Base-by-base conservation (phyloP, 345 rosid genomes). In the Lumnitzera littorea region DNA sequence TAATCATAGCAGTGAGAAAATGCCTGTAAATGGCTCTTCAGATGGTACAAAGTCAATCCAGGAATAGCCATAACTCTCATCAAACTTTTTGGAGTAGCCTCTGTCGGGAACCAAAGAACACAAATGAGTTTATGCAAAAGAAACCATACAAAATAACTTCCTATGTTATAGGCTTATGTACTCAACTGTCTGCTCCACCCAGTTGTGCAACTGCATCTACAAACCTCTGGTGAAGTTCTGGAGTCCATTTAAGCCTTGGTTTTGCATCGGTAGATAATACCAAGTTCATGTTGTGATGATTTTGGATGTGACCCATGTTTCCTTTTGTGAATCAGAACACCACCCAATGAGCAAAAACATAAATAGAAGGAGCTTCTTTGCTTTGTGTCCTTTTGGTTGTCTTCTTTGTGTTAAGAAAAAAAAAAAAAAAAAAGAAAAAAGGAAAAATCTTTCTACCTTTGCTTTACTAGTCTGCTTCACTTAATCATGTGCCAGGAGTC, bases 21-120 rank as follows among this genome's bases (percentile, higher is more conserved):
- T 70, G 77, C 98, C 86, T 89, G 98, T 70, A 94, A 77, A 82
- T 94, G 97, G 70, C 97, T 94, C 81, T 94, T 94, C 24, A 94
- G 82, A 70, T 94, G 99, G 74, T 89, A 94, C 75, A 94, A 64
- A 58, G 97, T 94, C 57, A 94, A 91, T 13, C 91, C 97, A 70
- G 94, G 79, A 74, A 90, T 79, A 41, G 75, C 97, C 91, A 90
- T 83, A 65, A 67, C 75, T 67, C 83, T 83, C 91, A 86, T 89
- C 81, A 89, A 74, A 73, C 89, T 78, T 83, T 84, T 94, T 2
- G 99, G 99, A 65, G 97, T 94, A 66, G 99, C 99, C 67, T 86
- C 99, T 94, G 80, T 71, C 70, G 50, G 78, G 20, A 57, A 57
- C 49, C 43, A 49, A 27, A 56, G 51, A 46, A 67, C 2, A 58